Base-by-base conservation (phyloP, 2,329 filamentous ascomycete genomes). In the Colletotrichum sp. region DNA sequence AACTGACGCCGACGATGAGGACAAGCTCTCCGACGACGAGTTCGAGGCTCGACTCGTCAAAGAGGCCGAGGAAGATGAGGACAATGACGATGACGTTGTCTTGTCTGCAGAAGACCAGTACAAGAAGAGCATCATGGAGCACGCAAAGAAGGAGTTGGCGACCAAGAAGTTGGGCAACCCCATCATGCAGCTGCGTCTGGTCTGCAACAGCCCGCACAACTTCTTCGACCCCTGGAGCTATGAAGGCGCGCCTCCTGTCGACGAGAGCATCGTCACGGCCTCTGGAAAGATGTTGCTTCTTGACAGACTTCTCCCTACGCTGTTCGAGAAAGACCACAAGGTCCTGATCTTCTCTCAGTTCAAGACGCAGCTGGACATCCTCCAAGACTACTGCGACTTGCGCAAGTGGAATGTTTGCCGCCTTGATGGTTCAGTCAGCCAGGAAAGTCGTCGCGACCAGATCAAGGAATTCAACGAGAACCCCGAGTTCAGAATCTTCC, bases 341-440 rank as follows among this genome's bases (percentile, higher is more conserved):
- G 94, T 99, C 32, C 91, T 99, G 61, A 95, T 99, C 67, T 99
- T 99, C 84, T 98, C 95, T 0, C 97, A 99, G 82, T 99, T 99
- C 86, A 98, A 96, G 74, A 98, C 94, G 0, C 96, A 98, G 78
- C 91, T 99, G 0, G 96, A 99, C 81, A 94, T 99, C 3, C 88
- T 99, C 0, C 92, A 98, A 77, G 94, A 96, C 71, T 99, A 98
- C 86, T 95, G 95, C 5, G 90, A 93, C n/a, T 89, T 99, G 2
- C 93, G 95, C 9, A 86, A 88, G 2, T 98, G 95, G 95, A 91
- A 93, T 2, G 90, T 94, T 28, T 98, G 96, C 81, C 95, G 97
- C 7, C 98, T 99, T 70, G 97, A 99, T 80, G 97, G 97, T 13
- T 93, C 92, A 1, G 95, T 99, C 6, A 89, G 94, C 1, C 96